These are phyloP conservation scores for Eruca vesicaria DNA, from an alignment of 441 rosid species.

Conservation along the genomic window DNA sequence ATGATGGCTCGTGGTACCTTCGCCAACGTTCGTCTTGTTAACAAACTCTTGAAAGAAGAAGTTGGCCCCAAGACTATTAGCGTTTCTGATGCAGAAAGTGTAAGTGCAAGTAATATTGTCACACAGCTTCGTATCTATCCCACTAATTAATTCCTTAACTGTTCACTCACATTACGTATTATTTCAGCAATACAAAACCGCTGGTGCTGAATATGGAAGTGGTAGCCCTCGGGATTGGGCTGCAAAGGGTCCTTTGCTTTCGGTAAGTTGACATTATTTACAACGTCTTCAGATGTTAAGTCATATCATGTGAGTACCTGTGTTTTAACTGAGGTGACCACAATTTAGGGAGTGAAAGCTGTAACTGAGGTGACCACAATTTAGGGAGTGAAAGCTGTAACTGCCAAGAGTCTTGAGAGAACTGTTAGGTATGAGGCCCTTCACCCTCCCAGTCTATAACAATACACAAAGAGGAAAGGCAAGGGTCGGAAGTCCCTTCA, in stretches of 20 bases:
- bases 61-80: constrained; percentile 56
- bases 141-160: not conserved
- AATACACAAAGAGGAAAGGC: too few relatives aligned
- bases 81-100: constrained; percentile 66
- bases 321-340: too few relatives aligned
- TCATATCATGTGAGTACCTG: too few relatives aligned
- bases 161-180: not conserved
- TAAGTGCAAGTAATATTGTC: constrained; percentile 29
- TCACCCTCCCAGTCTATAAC: too few relatives aligned
- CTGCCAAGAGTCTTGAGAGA: too few relatives aligned
- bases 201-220: constrained; percentile 70
- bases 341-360: too few relatives aligned
- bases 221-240: constrained; percentile 76
- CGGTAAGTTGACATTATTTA: too few relatives aligned
- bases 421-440: too few relatives aligned
- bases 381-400: too few relatives aligned
- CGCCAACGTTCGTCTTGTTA: constrained; percentile 55
- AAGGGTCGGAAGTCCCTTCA: too few relatives aligned
- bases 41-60: constrained; percentile 60
- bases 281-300: too few relatives aligned
- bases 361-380: too few relatives aligned
- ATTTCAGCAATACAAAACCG: constrained; percentile 57
- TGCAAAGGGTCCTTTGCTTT: constrained; percentile 65
- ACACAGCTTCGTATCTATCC: not conserved
- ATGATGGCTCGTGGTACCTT: constrained; percentile 66